A percentile compares a stretch with the other conserved stretches of the same genome.
Conservation (phyloP, 2,329 filamentous ascomycete genomes). For the Calonectria ilicicola region DNA sequence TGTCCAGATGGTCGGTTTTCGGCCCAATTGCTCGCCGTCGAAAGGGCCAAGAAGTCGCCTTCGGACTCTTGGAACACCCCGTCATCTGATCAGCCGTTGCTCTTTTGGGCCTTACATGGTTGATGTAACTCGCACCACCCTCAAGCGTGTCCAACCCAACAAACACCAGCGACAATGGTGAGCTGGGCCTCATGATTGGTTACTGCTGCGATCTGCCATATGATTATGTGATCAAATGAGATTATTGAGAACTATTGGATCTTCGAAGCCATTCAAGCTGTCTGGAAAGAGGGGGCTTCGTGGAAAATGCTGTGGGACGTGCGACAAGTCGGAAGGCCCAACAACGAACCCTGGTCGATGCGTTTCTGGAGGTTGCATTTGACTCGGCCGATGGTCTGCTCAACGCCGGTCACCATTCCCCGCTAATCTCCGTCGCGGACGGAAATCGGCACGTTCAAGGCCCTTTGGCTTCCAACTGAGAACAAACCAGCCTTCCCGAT, state of each 20-base stretch:
- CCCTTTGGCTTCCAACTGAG: not conserved
- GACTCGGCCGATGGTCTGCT: slow-evolving; percentile 9
- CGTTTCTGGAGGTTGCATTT: not conserved
- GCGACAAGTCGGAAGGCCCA: not conserved
- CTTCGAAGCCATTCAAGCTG: not conserved
- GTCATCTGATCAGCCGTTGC: not conserved
- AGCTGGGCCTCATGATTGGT: not conserved
- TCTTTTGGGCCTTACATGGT: not conserved
- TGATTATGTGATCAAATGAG: not conserved
- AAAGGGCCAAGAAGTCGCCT: not conserved
- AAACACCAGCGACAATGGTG: not conserved
- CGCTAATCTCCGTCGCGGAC: slow-evolving; percentile 9
- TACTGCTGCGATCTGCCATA: not conserved
- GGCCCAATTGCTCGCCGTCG: not conserved
- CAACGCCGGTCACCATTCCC: slow-evolving; percentile 17
- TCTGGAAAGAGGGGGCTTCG: not conserved
- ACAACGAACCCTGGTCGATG: not conserved
- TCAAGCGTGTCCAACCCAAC: not conserved
- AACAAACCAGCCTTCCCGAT: not conserved
- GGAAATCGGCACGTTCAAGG: not conserved
- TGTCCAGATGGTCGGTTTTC: not conserved
- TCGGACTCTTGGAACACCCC: not conserved
- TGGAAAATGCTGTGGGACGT: not conserved
- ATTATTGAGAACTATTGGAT: not conserved
- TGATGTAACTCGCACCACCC: not conserved